These are phyloP conservation scores for Incumbomyces delicatus DNA, from an alignment of 2,329 filamentous ascomycete genomes.

Conservation along the genomic window DNA sequence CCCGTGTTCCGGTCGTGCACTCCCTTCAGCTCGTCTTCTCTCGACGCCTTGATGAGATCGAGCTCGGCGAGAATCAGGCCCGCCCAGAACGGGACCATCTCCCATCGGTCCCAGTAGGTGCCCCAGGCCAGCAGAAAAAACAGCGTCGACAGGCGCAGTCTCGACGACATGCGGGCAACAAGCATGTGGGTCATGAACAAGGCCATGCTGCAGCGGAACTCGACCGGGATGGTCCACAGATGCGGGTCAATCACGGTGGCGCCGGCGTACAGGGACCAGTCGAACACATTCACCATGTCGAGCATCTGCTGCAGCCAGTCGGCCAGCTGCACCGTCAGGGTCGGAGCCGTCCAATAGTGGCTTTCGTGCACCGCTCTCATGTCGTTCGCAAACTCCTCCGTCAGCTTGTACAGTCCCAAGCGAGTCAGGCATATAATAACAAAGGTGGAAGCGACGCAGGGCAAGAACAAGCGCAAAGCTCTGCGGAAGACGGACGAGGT, in stretches of 20 bases:
- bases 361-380: constrained; percentile 14
- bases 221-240: constrained; percentile 8
- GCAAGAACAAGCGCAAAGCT: constrained; percentile 34
- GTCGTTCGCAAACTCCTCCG: constrained; percentile 15
- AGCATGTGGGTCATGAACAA: constrained; percentile 4
- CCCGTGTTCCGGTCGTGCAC: not conserved
- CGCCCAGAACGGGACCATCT: constrained; percentile 31
- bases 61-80: constrained; percentile 33
- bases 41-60: constrained; percentile 28
- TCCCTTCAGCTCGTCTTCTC: constrained; percentile 15
- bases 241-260: constrained; percentile 13
- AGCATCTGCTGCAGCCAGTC: constrained; percentile 17
- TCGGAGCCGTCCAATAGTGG: constrained; percentile 10
- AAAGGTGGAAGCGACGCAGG: constrained; percentile 31
- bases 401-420: constrained; percentile 15
- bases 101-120: constrained; percentile 32
- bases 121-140: constrained; percentile 7
- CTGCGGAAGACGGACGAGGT: constrained; percentile 37
- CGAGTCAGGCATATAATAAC: constrained; percentile 22
- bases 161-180: constrained; percentile 3
- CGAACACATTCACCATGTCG: constrained; percentile 18
- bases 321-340: constrained; percentile 12
- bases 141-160: not conserved
- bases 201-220: constrained; percentile 6
- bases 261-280: constrained; percentile 17